A percentile compares a stretch with the other conserved stretches of the same genome.
Evolutionary conservation across 805 yeast genomes (phyloP).

Genomic region (Pachysolen tannophilus): DNA sequence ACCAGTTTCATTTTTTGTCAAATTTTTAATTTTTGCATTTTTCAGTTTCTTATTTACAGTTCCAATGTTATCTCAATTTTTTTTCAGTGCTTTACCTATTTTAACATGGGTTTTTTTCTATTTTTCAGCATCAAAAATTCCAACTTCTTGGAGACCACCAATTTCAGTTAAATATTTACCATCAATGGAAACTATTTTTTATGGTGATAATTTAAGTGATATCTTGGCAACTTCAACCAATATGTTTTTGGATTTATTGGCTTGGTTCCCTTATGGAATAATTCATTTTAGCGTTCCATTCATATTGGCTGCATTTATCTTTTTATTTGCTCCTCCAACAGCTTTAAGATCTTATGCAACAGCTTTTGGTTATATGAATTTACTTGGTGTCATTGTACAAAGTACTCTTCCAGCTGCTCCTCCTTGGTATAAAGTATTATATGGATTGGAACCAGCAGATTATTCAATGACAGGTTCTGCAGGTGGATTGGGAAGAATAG

Average conservation of each 20-base stretch:
- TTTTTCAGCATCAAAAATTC: constrained; percentile 69
- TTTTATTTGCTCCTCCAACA: constrained; percentile 88
- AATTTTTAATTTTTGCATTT: constrained; percentile 24
- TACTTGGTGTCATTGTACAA: constrained; percentile 78
- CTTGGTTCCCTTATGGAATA: constrained; percentile 94
- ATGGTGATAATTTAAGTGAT: constrained; percentile 84
- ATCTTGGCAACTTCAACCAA: constrained; percentile 69
- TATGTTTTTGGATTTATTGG: constrained; percentile 66
- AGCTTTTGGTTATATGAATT: constrained; percentile 92
- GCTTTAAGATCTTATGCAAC: constrained; percentile 77
- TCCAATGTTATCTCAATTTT: constrained; percentile 80
- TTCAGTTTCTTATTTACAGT: constrained; percentile 40
- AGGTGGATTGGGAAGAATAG: constrained; percentile 90
- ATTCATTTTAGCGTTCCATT: constrained; percentile 89
- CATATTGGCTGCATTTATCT: constrained; percentile 68
- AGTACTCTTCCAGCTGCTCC: constrained; percentile 89
- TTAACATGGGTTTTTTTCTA: constrained; percentile 80
- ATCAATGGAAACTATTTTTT: constrained; percentile 83
- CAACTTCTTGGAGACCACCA: constrained; percentile 73
- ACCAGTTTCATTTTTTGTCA: constrained; percentile 42
- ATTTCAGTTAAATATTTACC: constrained; percentile 85
- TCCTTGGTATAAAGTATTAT: constrained; percentile 87
- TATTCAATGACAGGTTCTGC: constrained; percentile 91
- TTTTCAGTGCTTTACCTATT: constrained; percentile 75
- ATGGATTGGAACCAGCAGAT: constrained; percentile 85